phyloP scores from a whole-genome alignment of 768 basidiomycete species.

The Russula foetens region DNA sequence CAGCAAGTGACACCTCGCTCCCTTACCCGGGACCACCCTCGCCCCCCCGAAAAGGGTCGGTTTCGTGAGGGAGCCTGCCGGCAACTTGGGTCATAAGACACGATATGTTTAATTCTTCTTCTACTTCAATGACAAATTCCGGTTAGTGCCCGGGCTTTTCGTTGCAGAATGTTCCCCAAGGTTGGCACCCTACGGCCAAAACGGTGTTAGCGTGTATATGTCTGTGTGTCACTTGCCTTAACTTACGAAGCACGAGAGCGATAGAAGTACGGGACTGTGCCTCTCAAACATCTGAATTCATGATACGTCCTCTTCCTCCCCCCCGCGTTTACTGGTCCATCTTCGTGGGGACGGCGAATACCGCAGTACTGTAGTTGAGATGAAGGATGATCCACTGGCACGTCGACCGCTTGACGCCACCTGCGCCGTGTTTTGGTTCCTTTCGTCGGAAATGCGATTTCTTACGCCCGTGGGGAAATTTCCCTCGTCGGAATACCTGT shows the following conservation, averaged over 20 bases:
- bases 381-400: background rate
- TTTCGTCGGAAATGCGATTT: background rate
- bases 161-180: background rate
- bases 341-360: no score
- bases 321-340: no score
- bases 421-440: background rate
- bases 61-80: background rate
- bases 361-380: background rate
- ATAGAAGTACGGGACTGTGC: background rate
- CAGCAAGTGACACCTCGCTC: no score
- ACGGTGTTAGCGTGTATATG: background rate
- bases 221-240: no score
- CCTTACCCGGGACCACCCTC: no score
- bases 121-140: background rate
- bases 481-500: background rate
- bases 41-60: no score
- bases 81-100: background rate
- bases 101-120: background rate
- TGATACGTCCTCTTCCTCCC: no score
- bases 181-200: background rate
- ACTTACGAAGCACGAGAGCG: background rate
- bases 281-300: background rate
- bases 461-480: background rate
- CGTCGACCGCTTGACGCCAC: background rate
- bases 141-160: background rate